Evolutionary conservation across 305 asterid genomes (phyloP), one percentile per base, ranked within the genome.

Genomic region (Galium porrigens): DNA sequence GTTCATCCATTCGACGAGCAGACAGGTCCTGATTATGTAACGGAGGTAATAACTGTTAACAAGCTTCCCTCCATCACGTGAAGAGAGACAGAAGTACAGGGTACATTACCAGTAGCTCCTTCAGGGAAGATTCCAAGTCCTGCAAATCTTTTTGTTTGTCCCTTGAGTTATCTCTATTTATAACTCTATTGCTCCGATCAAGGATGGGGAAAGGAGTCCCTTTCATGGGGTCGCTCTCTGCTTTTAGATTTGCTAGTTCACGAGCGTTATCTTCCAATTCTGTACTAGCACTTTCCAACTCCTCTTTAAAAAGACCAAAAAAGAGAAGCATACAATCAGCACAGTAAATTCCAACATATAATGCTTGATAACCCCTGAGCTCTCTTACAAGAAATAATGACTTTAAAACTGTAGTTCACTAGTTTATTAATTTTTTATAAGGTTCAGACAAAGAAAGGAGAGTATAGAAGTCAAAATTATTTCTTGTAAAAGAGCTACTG

Each of bases 241-340:
- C 86, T 80, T 81, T 87, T 62, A 89, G 78, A 75, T 82, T 76
- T 52, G 89, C 86, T 84, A 90, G 77, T 65, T 82, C 77, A 62
- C 78, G 67, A 65, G 88, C 86, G 79, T 83, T 81, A 74, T 84
- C 97, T 78, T 90, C 99, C 81, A 94, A 75, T 76, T 90, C 90
- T 61, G 76, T 67, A n/a, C 82, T 41, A 1, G 86, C 72, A 70
- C 75, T 78, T 76, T 87, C 90, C 75, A 94, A 72, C 63, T 94
- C 99, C 71, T 95, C 99, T 92, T 74, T 61, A 82, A 27, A 67
- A 77, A 64, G 66, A 59, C 66, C 69, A 76, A 57, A 70, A 44
- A 68, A 1, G 10, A 58, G 73, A 68, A 33, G 66, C 67, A 22
- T 72, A 70, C 58, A 37, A 61, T 62, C 42, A 63, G 29, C 42